Percentiles rank a stretch among this genome's conserved stretches.
phyloP scores from a whole-genome alignment of 2,329 filamentous ascomycete genomes.

The Lachnellula arida region DNA sequence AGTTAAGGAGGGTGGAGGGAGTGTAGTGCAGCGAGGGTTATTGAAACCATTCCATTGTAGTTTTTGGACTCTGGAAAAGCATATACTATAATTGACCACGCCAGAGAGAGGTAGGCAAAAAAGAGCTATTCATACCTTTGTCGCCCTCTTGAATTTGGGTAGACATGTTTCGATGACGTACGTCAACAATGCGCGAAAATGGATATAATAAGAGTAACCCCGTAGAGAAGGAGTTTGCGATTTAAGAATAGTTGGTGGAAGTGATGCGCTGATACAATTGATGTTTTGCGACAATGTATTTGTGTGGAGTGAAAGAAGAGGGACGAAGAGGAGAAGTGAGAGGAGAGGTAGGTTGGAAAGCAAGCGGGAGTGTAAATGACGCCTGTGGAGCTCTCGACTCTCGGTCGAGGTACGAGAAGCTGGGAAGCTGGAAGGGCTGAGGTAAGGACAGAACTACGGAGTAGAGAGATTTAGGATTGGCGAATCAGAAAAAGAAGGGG shows the following conservation, averaged over 20 bases:
- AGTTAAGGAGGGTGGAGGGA: background rate
- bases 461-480: background rate
- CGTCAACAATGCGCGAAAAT: slow-evolving; percentile 3
- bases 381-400: background rate
- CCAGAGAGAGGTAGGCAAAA: background rate
- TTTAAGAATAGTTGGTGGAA: slow-evolving; percentile 5
- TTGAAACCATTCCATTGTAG: background rate
- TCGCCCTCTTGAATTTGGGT: slow-evolving; percentile 46
- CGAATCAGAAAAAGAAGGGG: background rate
- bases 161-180: slow-evolving; percentile 34
- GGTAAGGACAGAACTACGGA: background rate
- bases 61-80: background rate
- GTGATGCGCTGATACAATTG: slow-evolving; percentile 16
- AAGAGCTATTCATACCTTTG: slow-evolving; percentile 37
- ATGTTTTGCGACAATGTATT: slow-evolving; percentile 23
- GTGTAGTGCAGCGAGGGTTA: background rate
- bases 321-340: slow-evolving; percentile 11
- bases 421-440: slow-evolving; percentile 8
- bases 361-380: background rate
- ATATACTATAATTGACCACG: background rate
- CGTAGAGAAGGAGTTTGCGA: slow-evolving; percentile 13
- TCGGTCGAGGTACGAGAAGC: slow-evolving; percentile 2
- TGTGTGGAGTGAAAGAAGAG: background rate
- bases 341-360: slow-evolving; percentile 7
- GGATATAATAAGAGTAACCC: background rate